Conservation (phyloP, 768 basidiomycete species). For the Calocybe gangraenosa region DNA sequence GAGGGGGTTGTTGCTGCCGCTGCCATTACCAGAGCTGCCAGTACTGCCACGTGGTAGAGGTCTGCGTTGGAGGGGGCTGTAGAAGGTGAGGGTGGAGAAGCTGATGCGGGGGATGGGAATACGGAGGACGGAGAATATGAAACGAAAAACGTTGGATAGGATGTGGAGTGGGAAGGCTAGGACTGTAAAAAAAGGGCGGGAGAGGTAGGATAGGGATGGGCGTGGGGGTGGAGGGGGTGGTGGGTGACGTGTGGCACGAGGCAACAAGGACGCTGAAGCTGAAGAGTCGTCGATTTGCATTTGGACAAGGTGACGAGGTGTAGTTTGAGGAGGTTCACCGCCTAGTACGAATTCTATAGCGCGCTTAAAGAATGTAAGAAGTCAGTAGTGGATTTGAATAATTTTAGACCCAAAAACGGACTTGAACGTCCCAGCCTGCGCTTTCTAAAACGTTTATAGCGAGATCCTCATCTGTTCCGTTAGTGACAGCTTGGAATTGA, state of each 20-base stretch:
- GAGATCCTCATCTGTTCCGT: conserved; percentile 56
- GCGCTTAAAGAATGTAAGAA: conserved; percentile 30
- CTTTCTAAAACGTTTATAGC: conserved; percentile 56
- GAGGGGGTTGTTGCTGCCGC: no score
- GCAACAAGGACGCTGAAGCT: no score
- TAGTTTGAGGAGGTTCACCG: no score
- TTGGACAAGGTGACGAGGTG: no score
- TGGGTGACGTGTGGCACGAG: no score
- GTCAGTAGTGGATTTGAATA: background rate
- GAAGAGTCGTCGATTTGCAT: conserved; percentile 47
- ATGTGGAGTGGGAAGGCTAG: conserved; percentile 59
- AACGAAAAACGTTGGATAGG: conserved; percentile 55
- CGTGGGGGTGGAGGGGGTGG: conserved; percentile 13
- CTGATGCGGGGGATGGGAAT: conserved; percentile 60
- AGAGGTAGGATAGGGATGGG: conserved; percentile 18
- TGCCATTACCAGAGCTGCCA: no score
- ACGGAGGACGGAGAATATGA: conserved; percentile 62
- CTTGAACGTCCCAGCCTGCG: conserved; percentile 72
- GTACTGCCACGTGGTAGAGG: conserved; percentile 42
- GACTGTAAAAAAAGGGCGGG: conserved; percentile 40
- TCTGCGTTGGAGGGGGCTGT: conserved; percentile 33
- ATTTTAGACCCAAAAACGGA: conserved; percentile 30
- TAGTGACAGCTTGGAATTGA: conserved; percentile 56
- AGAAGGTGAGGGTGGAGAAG: conserved; percentile 45
- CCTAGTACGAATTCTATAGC: conserved; percentile 64